A percentile compares a stretch with the other conserved stretches of the same genome.
Evolutionary conservation across 2,329 filamentous ascomycete genomes (phyloP).

Genomic region (Xylariaceae sp.): DNA sequence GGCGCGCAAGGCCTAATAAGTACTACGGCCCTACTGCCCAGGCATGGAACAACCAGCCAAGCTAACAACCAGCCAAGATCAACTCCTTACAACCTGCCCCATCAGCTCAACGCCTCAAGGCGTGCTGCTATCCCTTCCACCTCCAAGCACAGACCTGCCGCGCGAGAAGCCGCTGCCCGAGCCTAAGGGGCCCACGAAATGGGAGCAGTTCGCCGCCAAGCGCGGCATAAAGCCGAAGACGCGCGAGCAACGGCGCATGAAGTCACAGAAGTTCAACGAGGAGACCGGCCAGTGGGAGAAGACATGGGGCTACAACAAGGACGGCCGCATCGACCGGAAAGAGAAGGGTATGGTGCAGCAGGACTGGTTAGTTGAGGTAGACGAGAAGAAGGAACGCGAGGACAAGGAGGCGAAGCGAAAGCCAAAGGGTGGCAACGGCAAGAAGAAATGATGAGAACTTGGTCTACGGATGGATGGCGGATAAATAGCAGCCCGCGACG

Average conservation of each 20-base stretch:
- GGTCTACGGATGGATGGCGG: not conserved
- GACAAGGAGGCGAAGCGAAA: slow-evolving; percentile 19
- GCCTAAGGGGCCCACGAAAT: slow-evolving; percentile 80
- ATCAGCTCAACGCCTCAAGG: slow-evolving; percentile 65
- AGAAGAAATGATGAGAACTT: slow-evolving; percentile 21
- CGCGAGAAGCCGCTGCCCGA: slow-evolving; percentile 88
- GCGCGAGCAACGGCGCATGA: slow-evolving; percentile 62
- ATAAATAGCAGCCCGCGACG: not conserved
- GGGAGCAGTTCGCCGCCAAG: slow-evolving; percentile 94
- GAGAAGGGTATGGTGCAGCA: slow-evolving; percentile 65
- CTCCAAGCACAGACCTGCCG: slow-evolving; percentile 66
- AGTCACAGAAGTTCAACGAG: slow-evolving; percentile 81
- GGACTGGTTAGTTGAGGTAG: slow-evolving; percentile 90
- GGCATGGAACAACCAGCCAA: not conserved
- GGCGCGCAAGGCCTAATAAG: slow-evolving; percentile 88
- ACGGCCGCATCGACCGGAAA: slow-evolving; percentile 65
- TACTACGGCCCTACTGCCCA: slow-evolving; percentile 37
- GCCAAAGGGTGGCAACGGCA: slow-evolving; percentile 27
- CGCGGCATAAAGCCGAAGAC: slow-evolving; percentile 93
- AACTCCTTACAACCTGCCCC: slow-evolving; percentile 83
- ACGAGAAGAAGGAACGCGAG: slow-evolving; percentile 56
- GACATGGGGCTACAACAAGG: slow-evolving; percentile 75
- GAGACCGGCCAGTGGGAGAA: slow-evolving; percentile 81
- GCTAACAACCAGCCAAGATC: slow-evolving; percentile 34
- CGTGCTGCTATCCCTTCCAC: slow-evolving; percentile 75